A percentile compares a stretch with the other conserved stretches of the same genome.
phyloP scores from a whole-genome alignment of 192 early-diverging fungal species.

The Phycomyces blakesleeanus region DNA sequence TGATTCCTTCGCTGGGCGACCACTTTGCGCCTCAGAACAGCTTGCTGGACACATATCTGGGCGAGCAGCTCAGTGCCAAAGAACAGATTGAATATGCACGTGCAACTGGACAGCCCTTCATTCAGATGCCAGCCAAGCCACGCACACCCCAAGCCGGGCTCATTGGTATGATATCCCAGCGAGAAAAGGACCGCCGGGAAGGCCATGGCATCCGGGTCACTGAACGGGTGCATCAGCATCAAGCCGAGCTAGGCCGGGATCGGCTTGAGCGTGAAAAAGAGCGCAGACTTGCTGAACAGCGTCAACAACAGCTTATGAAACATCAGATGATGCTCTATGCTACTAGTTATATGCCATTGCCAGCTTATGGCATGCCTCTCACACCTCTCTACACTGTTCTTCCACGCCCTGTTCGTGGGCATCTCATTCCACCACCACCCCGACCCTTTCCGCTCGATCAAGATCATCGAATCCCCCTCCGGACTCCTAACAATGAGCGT shows the following conservation, averaged over 20 bases:
- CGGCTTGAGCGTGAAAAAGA: slow-evolving; percentile 36
- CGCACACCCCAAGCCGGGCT: slow-evolving; percentile 29
- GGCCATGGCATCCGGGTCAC: slow-evolving; percentile 13
- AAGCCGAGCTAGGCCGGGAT: slow-evolving; percentile 20
- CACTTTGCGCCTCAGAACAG: slow-evolving; percentile 36
- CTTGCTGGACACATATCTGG: slow-evolving; percentile 26
- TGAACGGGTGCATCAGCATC: slow-evolving; percentile 22
- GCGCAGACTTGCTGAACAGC: slow-evolving; percentile 29
- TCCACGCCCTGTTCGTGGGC: background rate
- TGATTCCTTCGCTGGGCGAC: slow-evolving; percentile 30
- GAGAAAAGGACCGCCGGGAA: slow-evolving; percentile 26
- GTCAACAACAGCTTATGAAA: slow-evolving; percentile 32
- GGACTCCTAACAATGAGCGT: background rate
- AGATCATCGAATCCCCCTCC: background rate
- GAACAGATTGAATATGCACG: slow-evolving; percentile 40
- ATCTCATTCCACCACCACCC: background rate
- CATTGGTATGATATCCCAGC: slow-evolving; percentile 36
- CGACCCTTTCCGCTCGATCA: background rate
- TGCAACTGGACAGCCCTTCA: slow-evolving; percentile 36
- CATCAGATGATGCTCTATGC: slow-evolving; percentile 37
- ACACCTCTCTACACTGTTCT: background rate
- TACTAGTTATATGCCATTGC: slow-evolving; percentile 14
- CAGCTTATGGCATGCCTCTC: background rate
- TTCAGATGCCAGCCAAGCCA: slow-evolving; percentile 34
- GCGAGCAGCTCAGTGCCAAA: slow-evolving; percentile 29